Evolutionary conservation across 768 basidiomycete species (phyloP), one percentile per base, ranked within the genome.

Genomic region (Artomyces pyxidatus): DNA sequence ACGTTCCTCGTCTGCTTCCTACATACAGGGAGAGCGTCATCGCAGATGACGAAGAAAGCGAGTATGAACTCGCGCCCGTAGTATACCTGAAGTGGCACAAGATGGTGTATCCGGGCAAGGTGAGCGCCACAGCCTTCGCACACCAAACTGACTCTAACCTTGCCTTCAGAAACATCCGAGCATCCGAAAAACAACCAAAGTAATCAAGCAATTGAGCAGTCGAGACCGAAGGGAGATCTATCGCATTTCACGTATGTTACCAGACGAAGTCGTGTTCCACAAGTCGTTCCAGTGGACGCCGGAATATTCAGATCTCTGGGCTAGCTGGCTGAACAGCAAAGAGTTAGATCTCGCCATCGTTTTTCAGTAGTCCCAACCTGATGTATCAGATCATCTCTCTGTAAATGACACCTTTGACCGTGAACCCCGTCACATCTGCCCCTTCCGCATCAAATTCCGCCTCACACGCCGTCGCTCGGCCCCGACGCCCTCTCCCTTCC

Each of bases 401-500:
- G 26, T 35, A 22, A 41, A 41, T 37, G 6, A 17, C 35, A 28
- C 32, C 40, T 37, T 27, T 10, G 26, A n/a, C 21, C 25, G 19
- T 35, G 26, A n/a, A 35, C 17, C 3, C 6, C 23, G 9, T 61
- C 64, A 85, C 74, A 77, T 75, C 64, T 91, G 88, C 6, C 78
- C 83, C 55, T 78, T 79, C 22, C 92, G 71, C 89, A 92, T 90
- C 62, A 96, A 64, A 67, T 95, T 95, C 61, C 91, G 74, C 63
- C 93, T 74, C 39, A 89, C 81, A 37, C 81, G 70, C 63, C 83
- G 73, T 58, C 73, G 78, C 54, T 85, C 88, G 9, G 74, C 80
- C 2, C 91, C 93, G 9, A 83, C 64, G 1, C 84, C 88, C 39
- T 77, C 81, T 0, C 73, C 75, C 54, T 77, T 81, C 0, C 83